Base-by-base conservation (phyloP, 148 eudicot genomes). In the Amaranthus hypochondriacus region DNA sequence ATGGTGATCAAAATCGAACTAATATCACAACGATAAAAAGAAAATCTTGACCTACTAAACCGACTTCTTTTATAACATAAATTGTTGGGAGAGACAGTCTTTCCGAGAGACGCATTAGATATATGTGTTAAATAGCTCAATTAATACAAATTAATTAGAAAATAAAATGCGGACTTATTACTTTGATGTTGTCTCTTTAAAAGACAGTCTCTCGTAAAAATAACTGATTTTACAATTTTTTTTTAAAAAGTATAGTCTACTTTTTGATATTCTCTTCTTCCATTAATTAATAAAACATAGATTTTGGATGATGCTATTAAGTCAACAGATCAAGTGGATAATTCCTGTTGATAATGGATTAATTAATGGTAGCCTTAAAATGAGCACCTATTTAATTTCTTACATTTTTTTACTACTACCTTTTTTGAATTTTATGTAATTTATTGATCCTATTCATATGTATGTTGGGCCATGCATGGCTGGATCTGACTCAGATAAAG, bases 401-500 rank as follows among this genome's bases (percentile, higher is more conserved):
- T 9, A 10, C 9, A 8, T 43, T 39, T 68, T 53, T 62, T 52
- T 15, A 4, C 7, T 6, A 6, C 46, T 8, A 54, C 5, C 21
- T 75, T 54, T 63, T 73, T 44, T 42, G 15, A 63, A 54, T 44
- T 9, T 62, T 42, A 59, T 62, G 21, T 14, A 52, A 62, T 73
- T 28, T 9, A 55, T 0, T 48, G 14, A 28, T 48, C 39, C 21
- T 49, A 52, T 53, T 14, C 15, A 49, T 68, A 67, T 44, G 56
- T 56, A 66, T 73, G 28, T 58, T 62, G 71, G 56, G 77, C 48
- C 77, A 73, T 78, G 77, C 73, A 78, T 46, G 51, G 73, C 56
- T 78, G 81, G 77, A 52, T 68, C 81, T 68, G 73, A 78, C 73
- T 78, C 81, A 78, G 73, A 65, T 49, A 73, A 53, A 62, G 68